phyloP scores from a whole-genome alignment of 108 stramenopile genomes.

The Aurantiochytrium sp. region DNA sequence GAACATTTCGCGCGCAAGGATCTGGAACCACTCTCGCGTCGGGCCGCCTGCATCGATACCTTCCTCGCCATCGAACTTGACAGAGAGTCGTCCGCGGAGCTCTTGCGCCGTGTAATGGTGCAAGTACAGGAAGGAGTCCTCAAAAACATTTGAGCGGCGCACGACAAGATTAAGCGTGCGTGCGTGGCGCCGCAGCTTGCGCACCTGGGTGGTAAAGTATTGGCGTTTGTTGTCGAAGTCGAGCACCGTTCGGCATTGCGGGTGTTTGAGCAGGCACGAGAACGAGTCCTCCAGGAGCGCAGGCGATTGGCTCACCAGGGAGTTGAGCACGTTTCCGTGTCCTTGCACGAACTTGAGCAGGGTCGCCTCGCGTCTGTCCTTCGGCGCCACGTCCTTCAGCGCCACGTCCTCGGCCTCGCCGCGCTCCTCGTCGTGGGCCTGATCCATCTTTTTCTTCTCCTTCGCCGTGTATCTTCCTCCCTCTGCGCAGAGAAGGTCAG shows the following conservation, averaged over 20 bases:
- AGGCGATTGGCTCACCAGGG: background rate
- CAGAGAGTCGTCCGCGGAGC: constrained; percentile 79
- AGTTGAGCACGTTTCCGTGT: background rate
- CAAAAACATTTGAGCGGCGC: constrained; percentile 77
- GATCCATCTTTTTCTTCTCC: no score
- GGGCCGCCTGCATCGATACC: constrained; percentile 97
- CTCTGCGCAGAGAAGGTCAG: no score
- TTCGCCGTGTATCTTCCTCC: no score
- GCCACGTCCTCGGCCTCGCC: background rate
- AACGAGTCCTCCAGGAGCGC: background rate
- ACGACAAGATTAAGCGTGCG: constrained; percentile 72
- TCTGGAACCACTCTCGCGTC: constrained; percentile 89
- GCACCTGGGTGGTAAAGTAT: constrained; percentile 37
- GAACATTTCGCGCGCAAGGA: constrained; percentile 96
- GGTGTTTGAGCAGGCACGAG: background rate
- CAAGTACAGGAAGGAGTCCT: constrained; percentile 90
- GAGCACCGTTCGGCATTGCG: background rate
- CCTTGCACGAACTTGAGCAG: background rate
- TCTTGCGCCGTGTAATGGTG: constrained; percentile 83
- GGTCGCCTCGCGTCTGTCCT: background rate
- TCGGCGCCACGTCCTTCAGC: background rate
- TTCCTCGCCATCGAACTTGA: constrained; percentile 88
- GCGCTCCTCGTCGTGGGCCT: background rate
- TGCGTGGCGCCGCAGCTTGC: constrained; percentile 72
- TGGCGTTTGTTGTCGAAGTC: constrained; percentile 85